Evolutionary conservation across 192 early-diverging fungal genomes (phyloP).

Genomic region (Podila horticola): DNA sequence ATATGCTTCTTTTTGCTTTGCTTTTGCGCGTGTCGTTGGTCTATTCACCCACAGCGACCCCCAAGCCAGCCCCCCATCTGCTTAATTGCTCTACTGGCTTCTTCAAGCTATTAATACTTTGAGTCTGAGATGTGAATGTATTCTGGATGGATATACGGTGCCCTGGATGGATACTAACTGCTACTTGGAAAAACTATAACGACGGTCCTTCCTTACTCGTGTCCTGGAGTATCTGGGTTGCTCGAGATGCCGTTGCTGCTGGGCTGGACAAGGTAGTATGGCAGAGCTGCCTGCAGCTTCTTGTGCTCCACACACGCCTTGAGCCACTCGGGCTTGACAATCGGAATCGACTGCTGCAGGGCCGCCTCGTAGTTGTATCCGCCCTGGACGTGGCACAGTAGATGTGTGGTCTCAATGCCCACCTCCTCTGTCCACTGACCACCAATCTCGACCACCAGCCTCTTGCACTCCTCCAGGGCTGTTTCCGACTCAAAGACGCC

Average conservation of each 20-base stretch:
- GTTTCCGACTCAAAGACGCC: conserved; percentile 83
- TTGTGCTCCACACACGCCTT: conserved; percentile 89
- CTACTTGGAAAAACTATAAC: no score
- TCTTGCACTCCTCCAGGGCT: conserved; percentile 73
- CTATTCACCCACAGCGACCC: no score
- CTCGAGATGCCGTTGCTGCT: conserved; percentile 45
- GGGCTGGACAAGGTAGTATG: conserved; percentile 63
- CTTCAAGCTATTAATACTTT: no score
- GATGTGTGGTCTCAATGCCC: conserved; percentile 89
- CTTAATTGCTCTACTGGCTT: no score
- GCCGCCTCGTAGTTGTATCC: conserved; percentile 92
- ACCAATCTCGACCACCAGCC: conserved; percentile 81
- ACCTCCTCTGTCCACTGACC: conserved; percentile 90
- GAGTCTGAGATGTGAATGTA: no score
- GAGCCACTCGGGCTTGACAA: conserved; percentile 96
- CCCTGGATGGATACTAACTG: no score
- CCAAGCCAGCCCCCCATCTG: no score
- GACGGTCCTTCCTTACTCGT: not conserved
- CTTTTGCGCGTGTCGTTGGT: no score
- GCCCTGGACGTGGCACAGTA: conserved; percentile 85
- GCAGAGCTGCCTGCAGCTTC: conserved; percentile 83
- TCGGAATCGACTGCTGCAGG: conserved; percentile 89
- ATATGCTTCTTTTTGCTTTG: no score
- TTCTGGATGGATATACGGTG: no score
- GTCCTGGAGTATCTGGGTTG: conserved; percentile 23